Evolutionary conservation across 768 basidiomycete genomes (phyloP).

Genomic region (Tephrocybe sp.): DNA sequence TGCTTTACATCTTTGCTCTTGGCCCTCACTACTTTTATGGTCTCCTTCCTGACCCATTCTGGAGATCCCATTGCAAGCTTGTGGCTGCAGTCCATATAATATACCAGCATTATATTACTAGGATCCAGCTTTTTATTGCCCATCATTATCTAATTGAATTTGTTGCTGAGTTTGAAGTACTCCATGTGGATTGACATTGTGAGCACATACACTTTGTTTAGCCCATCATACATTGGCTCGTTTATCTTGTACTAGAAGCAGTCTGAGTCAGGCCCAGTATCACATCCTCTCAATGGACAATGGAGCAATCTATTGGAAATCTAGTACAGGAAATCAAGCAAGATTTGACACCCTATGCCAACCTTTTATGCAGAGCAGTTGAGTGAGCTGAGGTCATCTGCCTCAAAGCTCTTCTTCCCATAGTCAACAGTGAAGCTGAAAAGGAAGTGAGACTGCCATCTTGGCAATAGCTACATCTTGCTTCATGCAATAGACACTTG

Average conservation of each 20-base stretch:
- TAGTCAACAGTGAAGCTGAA: conserved; percentile 11
- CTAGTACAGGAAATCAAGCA: too few relatives aligned
- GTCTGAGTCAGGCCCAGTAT: too few relatives aligned
- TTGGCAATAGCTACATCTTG: too few relatives aligned
- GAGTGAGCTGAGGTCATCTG: too few relatives aligned
- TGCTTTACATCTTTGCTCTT: too few relatives aligned
- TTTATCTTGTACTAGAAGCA: conserved; percentile 7
- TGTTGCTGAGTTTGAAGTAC: conserved; percentile 31
- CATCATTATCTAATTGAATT: too few relatives aligned
- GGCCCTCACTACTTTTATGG: conserved; percentile 14
- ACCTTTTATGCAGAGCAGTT: conserved; percentile 17
- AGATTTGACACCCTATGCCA: too few relatives aligned
- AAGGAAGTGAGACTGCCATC: conserved; percentile 8
- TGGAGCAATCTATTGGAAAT: too few relatives aligned
- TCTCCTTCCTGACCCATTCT: conserved; percentile 8
- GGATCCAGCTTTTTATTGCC: neutral
- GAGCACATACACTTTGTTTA: conserved; percentile 29
- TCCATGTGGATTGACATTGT: conserved; percentile 28
- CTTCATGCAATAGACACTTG: conserved; percentile 18
- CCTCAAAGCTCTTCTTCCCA: conserved; percentile 22
- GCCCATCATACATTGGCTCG: conserved; percentile 28
- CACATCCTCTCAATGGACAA: too few relatives aligned
- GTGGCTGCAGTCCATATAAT: too few relatives aligned
- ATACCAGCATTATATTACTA: too few relatives aligned
- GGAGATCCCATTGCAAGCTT: too few relatives aligned